A percentile compares a stretch with the other conserved stretches of the same genome.
These are phyloP conservation scores for Blastobotrys arbuscula DNA, from an alignment of 1,139 yeast species.

Conservation along the genomic window DNA sequence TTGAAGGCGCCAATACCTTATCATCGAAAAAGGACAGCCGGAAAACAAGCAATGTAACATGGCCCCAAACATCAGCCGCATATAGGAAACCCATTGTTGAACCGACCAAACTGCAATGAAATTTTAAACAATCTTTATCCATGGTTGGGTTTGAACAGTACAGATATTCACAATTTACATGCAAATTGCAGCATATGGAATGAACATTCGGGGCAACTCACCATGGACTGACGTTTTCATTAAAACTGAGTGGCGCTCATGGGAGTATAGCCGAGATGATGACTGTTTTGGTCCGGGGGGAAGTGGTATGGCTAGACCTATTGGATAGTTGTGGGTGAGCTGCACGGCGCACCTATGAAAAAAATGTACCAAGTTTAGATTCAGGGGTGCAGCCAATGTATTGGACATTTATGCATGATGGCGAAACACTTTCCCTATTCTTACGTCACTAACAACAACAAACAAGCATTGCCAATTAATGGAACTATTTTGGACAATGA, in stretches of 20 bases:
- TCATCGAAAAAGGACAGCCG: constrained; percentile 29
- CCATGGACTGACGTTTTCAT: constrained; percentile 48
- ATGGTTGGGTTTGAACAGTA: constrained; percentile 39
- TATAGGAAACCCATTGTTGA: too few relatives aligned
- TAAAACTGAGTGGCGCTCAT: constrained; percentile 45
- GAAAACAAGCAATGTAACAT: neutral
- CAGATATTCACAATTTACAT: constrained; percentile 41
- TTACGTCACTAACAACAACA: constrained; percentile 49
- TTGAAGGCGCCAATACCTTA: constrained; percentile 39
- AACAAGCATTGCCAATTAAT: constrained; percentile 32
- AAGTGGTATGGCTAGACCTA: constrained; percentile 36
- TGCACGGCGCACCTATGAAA: constrained; percentile 43
- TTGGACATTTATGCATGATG: constrained; percentile 55
- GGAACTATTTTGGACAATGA: constrained; percentile 37
- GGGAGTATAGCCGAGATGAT: constrained; percentile 47
- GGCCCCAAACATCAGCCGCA: neutral
- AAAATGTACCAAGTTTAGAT: constrained; percentile 37
- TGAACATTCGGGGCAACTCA: constrained; percentile 44
- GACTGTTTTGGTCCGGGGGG: constrained; percentile 58
- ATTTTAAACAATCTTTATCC: too few relatives aligned
- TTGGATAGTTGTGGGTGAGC: constrained; percentile 48
- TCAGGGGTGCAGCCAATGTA: constrained; percentile 31
- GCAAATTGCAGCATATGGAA: constrained; percentile 50
- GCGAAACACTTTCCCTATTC: constrained; percentile 47
- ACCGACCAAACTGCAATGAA: too few relatives aligned